phyloP scores from a whole-genome alignment of 164 flowering plant genomes.

The Vitis rotundifolia region DNA sequence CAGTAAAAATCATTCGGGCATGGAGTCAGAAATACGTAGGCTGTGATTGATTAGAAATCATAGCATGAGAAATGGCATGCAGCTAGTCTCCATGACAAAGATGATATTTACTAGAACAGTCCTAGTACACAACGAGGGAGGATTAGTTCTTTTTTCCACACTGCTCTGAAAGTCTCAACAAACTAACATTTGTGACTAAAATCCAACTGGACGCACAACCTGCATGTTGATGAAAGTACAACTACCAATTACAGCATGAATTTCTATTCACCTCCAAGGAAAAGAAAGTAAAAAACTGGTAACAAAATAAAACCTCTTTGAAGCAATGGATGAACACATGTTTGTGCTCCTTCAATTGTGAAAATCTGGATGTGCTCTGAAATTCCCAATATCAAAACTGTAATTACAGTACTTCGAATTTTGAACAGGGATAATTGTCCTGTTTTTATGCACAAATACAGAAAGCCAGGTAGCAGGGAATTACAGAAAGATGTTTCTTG shows the following conservation, averaged over 20 bases:
- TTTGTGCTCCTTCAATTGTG: background rate
- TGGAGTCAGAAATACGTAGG: too few relatives aligned
- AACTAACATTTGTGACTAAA: background rate
- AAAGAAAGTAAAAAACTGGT: background rate
- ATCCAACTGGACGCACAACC: background rate
- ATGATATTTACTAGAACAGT: background rate
- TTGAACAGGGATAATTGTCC: background rate
- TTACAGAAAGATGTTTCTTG: background rate
- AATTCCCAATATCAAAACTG: background rate
- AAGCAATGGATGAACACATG: background rate
- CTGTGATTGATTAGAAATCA: too few relatives aligned
- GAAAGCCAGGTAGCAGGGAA: background rate
- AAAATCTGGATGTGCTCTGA: background rate
- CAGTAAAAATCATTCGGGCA: background rate
- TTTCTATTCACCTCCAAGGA: background rate
- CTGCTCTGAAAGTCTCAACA: background rate
- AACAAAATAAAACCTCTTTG: background rate
- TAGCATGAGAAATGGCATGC: background rate
- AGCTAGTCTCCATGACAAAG: background rate
- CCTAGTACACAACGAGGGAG: background rate
- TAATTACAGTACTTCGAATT: background rate
- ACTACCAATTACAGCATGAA: background rate
- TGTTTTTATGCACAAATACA: constrained; percentile 1
- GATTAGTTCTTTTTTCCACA: background rate
- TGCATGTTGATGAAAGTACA: background rate